These are phyloP conservation scores for Parafenestella ontariensis DNA, from an alignment of 2,329 filamentous ascomycete genomes.

Conservation along the genomic window DNA sequence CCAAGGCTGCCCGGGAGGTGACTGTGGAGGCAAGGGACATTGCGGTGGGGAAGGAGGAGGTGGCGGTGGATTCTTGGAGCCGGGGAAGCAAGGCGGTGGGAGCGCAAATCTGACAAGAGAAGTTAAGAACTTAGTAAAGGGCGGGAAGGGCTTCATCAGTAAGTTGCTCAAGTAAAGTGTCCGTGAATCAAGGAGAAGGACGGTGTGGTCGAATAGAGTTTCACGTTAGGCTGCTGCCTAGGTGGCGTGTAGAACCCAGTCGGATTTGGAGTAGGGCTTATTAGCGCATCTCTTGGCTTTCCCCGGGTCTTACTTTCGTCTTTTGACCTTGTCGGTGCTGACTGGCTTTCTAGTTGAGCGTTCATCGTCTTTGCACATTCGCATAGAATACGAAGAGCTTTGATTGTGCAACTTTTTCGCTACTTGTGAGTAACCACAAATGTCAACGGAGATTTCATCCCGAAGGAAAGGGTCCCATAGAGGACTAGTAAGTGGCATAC, in stretches of 20 bases:
- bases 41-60: slow-evolving; percentile 26
- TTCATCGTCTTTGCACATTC: slow-evolving; percentile 3
- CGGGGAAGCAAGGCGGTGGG: slow-evolving; percentile 19
- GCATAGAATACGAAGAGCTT: background rate
- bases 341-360: background rate
- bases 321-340: background rate
- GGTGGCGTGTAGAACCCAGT: background rate
- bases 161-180: slow-evolving; percentile 36
- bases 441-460: too few species aligned
- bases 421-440: too few species aligned
- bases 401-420: background rate
- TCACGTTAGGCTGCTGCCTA: background rate
- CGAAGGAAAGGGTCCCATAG: too few species aligned
- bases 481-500: too few species aligned
- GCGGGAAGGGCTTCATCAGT: slow-evolving; percentile 31
- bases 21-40: slow-evolving; percentile 34
- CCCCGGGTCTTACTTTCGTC: background rate
- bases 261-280: background rate
- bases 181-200: background rate
- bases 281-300: background rate
- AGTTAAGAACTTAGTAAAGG: slow-evolving; percentile 25
- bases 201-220: background rate
- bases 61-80: slow-evolving; percentile 19
- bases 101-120: slow-evolving; percentile 9
- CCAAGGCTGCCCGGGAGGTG: slow-evolving; percentile 36